A percentile compares a stretch with the other conserved stretches of the same genome.
These are phyloP conservation scores for Xylogone sp. DNA, from an alignment of 2,329 filamentous ascomycete genomes.

Conservation along the genomic window DNA sequence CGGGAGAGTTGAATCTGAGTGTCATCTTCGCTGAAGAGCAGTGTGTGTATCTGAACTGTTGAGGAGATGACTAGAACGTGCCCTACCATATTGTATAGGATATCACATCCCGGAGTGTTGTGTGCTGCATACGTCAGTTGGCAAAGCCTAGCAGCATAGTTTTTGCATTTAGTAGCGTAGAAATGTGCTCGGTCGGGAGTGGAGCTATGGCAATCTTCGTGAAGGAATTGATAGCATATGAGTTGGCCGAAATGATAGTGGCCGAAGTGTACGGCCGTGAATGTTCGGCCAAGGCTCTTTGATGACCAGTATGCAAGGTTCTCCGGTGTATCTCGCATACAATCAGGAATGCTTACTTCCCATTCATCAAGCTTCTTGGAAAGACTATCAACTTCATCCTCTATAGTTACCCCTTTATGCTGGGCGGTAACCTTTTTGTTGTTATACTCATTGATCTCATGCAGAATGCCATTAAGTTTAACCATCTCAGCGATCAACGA, in stretches of 20 bases:
- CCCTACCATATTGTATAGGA: conserved; percentile 40
- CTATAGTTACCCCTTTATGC: conserved; percentile 14
- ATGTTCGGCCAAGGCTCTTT: conserved; percentile 37
- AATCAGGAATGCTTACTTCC: conserved; percentile 29
- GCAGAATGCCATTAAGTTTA: conserved; percentile 31
- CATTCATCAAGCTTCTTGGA: conserved; percentile 32
- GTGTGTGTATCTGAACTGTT: conserved; percentile 41
- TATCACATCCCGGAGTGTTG: conserved; percentile 33
- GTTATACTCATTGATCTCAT: conserved; percentile 34
- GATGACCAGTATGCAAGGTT: conserved; percentile 35
- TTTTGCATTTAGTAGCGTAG: conserved; percentile 37
- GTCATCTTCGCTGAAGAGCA: conserved; percentile 37
- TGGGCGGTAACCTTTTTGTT: conserved; percentile 23
- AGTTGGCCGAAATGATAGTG: conserved; percentile 43
- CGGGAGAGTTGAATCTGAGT: conserved; percentile 31
- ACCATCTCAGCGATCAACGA: conserved; percentile 30
- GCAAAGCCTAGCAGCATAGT: conserved; percentile 35
- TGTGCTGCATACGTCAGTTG: conserved; percentile 36
- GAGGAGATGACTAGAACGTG: conserved; percentile 44
- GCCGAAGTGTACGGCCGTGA: conserved; percentile 41
- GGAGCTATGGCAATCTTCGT: conserved; percentile 22
- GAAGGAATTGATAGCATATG: conserved; percentile 44
- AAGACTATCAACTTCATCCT: conserved; percentile 24
- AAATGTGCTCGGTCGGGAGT: conserved; percentile 7
- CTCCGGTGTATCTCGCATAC: conserved; percentile 33